Evolutionary conservation across 805 yeast species (phyloP).

Genomic region (Kockiozyma suomiensis): DNA sequence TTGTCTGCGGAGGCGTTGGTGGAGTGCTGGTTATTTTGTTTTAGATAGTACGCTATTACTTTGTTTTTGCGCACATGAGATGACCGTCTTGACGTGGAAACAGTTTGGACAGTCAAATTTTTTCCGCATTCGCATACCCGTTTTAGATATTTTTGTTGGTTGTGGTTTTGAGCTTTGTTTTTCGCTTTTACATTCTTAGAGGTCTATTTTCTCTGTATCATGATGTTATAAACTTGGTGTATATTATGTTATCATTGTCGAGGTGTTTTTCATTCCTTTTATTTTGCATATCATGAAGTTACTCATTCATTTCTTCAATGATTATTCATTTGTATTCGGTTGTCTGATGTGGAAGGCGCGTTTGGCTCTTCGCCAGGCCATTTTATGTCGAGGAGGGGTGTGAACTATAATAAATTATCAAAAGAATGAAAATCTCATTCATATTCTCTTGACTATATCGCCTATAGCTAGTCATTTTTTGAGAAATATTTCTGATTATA

Average conservation of each 20-base stretch:
- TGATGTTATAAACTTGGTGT: not conserved
- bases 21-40: slow-evolving; percentile 41
- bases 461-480: no score
- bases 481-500: no score
- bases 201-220: not conserved
- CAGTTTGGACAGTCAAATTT: no score
- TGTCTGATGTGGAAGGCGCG: not conserved
- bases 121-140: not conserved
- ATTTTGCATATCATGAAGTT: not conserved
- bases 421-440: no score
- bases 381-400: not conserved
- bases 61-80: no score
- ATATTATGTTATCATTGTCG: slow-evolving; percentile 1
- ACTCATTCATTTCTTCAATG: not conserved
- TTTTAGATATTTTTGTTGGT: not conserved
- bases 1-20: slow-evolving; percentile 50
- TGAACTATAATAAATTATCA: not conserved
- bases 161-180: not conserved
- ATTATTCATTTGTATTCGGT: not conserved
- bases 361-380: not conserved
- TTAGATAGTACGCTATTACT: not conserved
- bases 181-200: not conserved
- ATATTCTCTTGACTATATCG: no score
- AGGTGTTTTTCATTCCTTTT: slow-evolving; percentile 5
- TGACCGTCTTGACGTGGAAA: no score